Base-by-base conservation (phyloP, 352 stramenopile genomes). In the Globisporangium viniferum region DNA sequence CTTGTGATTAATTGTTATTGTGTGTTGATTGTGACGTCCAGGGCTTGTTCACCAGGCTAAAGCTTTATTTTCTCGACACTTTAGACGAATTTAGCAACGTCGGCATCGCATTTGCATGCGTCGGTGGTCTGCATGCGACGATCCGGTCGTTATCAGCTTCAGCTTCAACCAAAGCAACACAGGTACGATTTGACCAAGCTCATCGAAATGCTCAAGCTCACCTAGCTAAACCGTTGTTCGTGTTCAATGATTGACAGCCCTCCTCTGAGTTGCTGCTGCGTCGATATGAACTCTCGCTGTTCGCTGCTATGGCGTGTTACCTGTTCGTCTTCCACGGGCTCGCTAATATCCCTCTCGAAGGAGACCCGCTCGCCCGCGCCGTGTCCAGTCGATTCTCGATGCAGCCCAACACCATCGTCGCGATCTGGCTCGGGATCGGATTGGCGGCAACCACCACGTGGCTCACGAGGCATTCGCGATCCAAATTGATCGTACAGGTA, bases 321-420 rank as follows among this genome's bases (percentile, higher is more conserved):
- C 53, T 98, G 22, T 15, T 89, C 4, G 77, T 97, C 0, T 99
- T 99, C 72, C 92, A 98, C 73, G 81, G 80, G 3, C 78, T 99
- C 8, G 85, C 91, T 8, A 99, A 99, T 69, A 74, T 99, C 31
- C 94, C 94, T 6, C 77, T 99, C 3, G 71, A 49, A 49, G 41
- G 76, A 36, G 71, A 96, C 46, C 73, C 77, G 5, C 89, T 99
- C 18, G 73, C 97, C 9, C 97, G 84, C 36, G 94, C 89, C 7
- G 86, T 99, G 33, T 94, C 97, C 54, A 82, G 82, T 70, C 86
- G 90, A 31, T 97, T 97, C 66, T 93, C 84, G 66, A 90, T 97
- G 78, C 91, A 99, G 59, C 91, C 93, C 12, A 97, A 98, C 69
- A 81, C 97, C 20, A 46, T 98, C 6, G 58, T 89, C 2, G 94